phyloP scores from a whole-genome alignment of 192 early-diverging fungal genomes.

The Geranomyces variabilis region DNA sequence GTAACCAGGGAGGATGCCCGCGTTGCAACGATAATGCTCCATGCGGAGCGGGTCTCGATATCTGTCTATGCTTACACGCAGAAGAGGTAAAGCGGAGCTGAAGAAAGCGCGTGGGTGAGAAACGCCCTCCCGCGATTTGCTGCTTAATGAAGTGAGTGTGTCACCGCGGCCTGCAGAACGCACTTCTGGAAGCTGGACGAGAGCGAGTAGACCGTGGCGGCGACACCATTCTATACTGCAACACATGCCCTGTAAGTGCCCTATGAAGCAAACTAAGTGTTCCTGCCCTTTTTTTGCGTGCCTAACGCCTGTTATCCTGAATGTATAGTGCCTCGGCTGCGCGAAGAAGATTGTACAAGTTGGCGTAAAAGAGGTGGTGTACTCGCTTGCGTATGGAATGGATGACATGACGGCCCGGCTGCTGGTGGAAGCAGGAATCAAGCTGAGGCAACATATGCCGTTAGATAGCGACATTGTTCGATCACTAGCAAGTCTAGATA shows the following conservation, averaged over 20 bases:
- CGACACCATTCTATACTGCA: conserved; percentile 85
- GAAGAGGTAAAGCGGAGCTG: conserved; percentile 83
- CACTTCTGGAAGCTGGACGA: conserved; percentile 92
- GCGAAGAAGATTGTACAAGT: conserved; percentile 96
- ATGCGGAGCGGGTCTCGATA: conserved; percentile 78
- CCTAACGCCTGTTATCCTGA: not conserved
- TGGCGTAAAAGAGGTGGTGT: conserved; percentile 91
- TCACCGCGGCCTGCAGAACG: conserved; percentile 71
- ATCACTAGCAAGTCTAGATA: not conserved
- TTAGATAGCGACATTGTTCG: conserved; percentile 2
- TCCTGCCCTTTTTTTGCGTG: not conserved
- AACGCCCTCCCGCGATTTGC: no score
- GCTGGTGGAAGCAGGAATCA: conserved; percentile 82
- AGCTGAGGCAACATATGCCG: conserved; percentile 55
- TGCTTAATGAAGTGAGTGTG: not conserved
- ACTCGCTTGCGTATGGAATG: conserved; percentile 91
- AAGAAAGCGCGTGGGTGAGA: no score
- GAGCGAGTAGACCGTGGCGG: conserved; percentile 76
- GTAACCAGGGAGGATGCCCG: conserved; percentile 91
- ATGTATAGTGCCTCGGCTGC: conserved; percentile 71
- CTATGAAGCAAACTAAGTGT: not conserved
- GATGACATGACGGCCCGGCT: conserved; percentile 82
- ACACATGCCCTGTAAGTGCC: conserved; percentile 71
- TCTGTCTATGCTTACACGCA: conserved; percentile 95
- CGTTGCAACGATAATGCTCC: conserved; percentile 87